phyloP scores from a whole-genome alignment of 2,329 filamentous ascomycete species.

The Fusarium papillatum region DNA sequence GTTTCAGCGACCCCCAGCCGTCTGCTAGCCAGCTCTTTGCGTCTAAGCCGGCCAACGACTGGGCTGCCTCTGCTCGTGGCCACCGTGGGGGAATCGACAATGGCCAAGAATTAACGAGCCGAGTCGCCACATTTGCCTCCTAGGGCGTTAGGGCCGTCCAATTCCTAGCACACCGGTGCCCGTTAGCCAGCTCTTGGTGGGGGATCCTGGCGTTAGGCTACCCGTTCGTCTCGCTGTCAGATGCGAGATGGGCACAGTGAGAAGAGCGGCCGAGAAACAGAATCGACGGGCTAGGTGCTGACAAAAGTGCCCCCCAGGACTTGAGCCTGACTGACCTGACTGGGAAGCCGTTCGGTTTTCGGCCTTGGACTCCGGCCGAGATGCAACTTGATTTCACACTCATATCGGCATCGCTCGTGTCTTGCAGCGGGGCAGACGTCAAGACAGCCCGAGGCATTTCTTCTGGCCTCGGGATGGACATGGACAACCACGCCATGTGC shows the following conservation, averaged over 20 bases:
- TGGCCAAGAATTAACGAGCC: constrained; percentile 39
- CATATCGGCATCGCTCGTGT: constrained; percentile 21
- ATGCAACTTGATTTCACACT: constrained; percentile 20
- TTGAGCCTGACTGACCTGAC: constrained; percentile 1
- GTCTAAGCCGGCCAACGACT: constrained; percentile 34
- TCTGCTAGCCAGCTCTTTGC: constrained; percentile 32
- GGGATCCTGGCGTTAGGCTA: constrained; percentile 51
- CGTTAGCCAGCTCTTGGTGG: constrained; percentile 39
- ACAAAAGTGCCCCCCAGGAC: constrained; percentile 36
- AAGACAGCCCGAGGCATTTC: constrained; percentile 15
- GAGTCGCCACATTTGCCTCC: constrained; percentile 43
- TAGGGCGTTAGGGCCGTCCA: constrained; percentile 33
- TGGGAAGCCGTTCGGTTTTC: constrained; percentile 28
- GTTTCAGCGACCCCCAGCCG: constrained; percentile 47
- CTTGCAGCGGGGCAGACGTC: constrained; percentile 3
- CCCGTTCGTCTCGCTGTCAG: constrained; percentile 48
- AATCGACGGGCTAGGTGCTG: constrained; percentile 28
- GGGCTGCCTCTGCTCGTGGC: constrained; percentile 20
- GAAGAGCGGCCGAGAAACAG: constrained; percentile 22
- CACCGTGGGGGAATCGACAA: constrained; percentile 37
- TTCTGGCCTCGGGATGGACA: constrained; percentile 6
- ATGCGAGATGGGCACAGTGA: constrained; percentile 43
- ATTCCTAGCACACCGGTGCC: constrained; percentile 42
- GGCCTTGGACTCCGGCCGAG: constrained; percentile 31
- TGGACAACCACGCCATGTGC: constrained; percentile 6